These are phyloP conservation scores for Colletotrichum cuscutae DNA, from an alignment of 2,329 filamentous ascomycete species.

Conservation along the genomic window DNA sequence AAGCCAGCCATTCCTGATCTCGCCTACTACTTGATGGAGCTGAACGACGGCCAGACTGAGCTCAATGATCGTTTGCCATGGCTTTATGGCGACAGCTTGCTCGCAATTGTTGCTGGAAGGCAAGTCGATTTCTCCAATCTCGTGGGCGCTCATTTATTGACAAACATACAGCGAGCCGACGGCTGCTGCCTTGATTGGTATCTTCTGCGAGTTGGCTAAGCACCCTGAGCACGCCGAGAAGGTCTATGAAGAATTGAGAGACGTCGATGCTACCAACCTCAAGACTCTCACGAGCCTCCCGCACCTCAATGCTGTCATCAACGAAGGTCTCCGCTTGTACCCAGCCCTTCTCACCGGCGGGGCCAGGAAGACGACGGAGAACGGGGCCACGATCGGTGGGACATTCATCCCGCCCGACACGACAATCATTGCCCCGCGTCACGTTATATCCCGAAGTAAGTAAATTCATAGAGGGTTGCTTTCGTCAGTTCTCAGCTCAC, in stretches of 20 bases:
- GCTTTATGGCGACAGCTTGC: slow-evolving; percentile 35
- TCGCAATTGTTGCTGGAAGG: slow-evolving; percentile 39
- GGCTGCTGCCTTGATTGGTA: slow-evolving; percentile 32
- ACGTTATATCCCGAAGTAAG: slow-evolving; percentile 48
- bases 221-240: slow-evolving; percentile 33
- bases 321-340: slow-evolving; percentile 33
- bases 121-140: not conserved
- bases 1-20: slow-evolving; percentile 28
- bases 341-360: slow-evolving; percentile 31
- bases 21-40: slow-evolving; percentile 29
- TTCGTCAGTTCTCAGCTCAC: not conserved
- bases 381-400: slow-evolving; percentile 29
- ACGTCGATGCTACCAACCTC: slow-evolving; percentile 36
- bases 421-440: slow-evolving; percentile 36
- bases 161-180: slow-evolving; percentile 34
- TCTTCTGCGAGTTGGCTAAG: slow-evolving; percentile 37
- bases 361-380: slow-evolving; percentile 32
- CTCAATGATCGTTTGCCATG: slow-evolving; percentile 22
- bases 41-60: slow-evolving; percentile 24
- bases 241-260: slow-evolving; percentile 27
- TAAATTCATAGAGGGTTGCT: not conserved
- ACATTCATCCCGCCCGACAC: slow-evolving; percentile 32
- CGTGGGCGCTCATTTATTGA: not conserved
- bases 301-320: slow-evolving; percentile 38
- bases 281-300: slow-evolving; percentile 35